Evolutionary conservation across 345 rosid genomes (phyloP), one percentile per base, ranked within the genome.

Genomic region (Chamaenerion angustifolium): DNA sequence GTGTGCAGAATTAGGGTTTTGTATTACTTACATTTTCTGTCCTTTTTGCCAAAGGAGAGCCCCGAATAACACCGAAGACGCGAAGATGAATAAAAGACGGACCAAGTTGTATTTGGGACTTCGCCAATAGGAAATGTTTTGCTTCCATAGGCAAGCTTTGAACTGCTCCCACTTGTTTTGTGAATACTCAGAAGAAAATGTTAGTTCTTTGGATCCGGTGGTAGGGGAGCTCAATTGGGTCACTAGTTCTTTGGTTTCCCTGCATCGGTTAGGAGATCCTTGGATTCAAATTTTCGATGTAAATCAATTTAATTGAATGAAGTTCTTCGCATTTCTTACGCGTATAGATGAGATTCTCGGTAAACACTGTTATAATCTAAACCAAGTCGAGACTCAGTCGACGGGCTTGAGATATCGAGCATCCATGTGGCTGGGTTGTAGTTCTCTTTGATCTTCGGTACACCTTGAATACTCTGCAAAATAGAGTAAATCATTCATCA

Each of bases 381-480:
- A 21, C 68, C 68, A 31, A 68, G 70, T 31, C 55, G 59, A 6
- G 57, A 56, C 56, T 80, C 83, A 40, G 57, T 2, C 23, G 76
- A 72, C 43, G 66, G 62, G 57, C 65, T 61, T 27, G 83, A 70
- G 58, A 75, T 64, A 16, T 80, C 88, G 45, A 80, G 62, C 74
- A 80, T 72, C 88, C 88, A 80, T 14, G 88, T 80, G 41, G 83
- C 77, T 18, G 88, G 88, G 56, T 75, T 80, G 46, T 61, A 70
- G 31, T 73, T 73, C 8, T 60, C 68, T 68, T 68, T 61, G 57
- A 80, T 72, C 46, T 71, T 71, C 14, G 72, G 81, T 37, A 70
- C 66, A 49, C 88, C 79, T 11, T 68, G 60, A 40, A 75, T 64
- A 42, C 64, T 51, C 83, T 70, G 60, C 55, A 23, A 12, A 31